Conservation (phyloP, 106 monocot genomes). For the Amphibolis antarctica region DNA sequence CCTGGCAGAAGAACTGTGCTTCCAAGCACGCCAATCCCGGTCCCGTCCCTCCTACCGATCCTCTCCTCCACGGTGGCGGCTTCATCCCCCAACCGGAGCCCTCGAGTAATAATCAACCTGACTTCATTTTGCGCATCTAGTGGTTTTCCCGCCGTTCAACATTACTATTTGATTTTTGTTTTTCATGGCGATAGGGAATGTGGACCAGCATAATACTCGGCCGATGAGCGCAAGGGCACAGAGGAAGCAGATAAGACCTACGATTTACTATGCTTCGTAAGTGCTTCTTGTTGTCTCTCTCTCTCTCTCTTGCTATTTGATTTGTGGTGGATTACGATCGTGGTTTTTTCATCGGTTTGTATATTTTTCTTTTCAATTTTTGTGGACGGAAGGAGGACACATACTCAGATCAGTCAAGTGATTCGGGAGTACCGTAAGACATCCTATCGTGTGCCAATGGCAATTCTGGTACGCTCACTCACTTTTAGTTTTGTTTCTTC, state of each 20-base stretch:
- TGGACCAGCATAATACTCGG: neutral
- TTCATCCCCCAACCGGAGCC: conserved; percentile 55
- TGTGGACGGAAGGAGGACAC: conserved; percentile 64
- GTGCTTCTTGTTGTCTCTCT: conserved; percentile 2
- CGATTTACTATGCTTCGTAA: conserved; percentile 90
- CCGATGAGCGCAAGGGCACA: conserved; percentile 18
- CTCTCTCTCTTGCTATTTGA: neutral
- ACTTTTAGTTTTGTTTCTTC: neutral
- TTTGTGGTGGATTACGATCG: neutral
- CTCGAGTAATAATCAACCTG: conserved; percentile 19
- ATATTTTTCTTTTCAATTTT: neutral
- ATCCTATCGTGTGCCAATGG: conserved; percentile 92
- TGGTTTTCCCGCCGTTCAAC: neutral
- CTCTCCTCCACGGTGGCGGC: conserved; percentile 69
- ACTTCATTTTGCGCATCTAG: too few species aligned
- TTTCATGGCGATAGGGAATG: neutral
- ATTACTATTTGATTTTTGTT: neutral
- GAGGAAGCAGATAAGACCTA: conserved; percentile 39
- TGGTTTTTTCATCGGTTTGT: neutral
- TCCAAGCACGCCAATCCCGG: conserved; percentile 7
- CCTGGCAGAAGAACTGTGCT: conserved; percentile 49
- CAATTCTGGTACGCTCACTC: conserved; percentile 46
- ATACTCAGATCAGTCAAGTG: conserved; percentile 88
- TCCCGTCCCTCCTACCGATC: too few species aligned
- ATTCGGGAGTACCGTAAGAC: conserved; percentile 81